These are phyloP conservation scores for Lepidopterella palustris DNA, from an alignment of 495 filamentous ascomycete species.

Conservation along the genomic window DNA sequence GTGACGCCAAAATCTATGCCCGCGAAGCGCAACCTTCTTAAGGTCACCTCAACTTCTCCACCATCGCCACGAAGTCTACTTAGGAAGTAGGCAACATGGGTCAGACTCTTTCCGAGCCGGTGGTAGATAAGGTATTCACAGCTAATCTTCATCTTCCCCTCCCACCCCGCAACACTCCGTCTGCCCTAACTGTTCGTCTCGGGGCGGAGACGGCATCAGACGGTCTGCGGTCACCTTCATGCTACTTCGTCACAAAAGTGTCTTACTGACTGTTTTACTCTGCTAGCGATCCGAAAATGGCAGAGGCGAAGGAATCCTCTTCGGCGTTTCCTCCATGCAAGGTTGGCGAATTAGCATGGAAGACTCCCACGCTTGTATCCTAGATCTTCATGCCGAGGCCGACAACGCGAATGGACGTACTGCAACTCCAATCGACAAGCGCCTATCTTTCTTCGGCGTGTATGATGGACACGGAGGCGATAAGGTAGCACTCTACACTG, in stretches of 20 bases:
- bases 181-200: too few relatives aligned
- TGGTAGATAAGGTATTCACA: conserved; percentile 88
- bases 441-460: conserved; percentile 93
- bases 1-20: conserved; percentile 31
- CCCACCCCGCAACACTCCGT: conserved; percentile 24
- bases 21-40: conserved; percentile 11
- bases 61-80: conserved; percentile 5
- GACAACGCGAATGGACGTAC: conserved; percentile 45
- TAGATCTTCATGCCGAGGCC: conserved; percentile 71
- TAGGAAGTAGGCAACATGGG: conserved; percentile 57
- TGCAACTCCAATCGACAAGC: conserved; percentile 53
- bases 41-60: conserved; percentile 11
- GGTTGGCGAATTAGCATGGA: conserved; percentile 99
- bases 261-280: conserved; percentile 2
- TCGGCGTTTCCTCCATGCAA: conserved; percentile 96
- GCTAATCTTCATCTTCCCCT: conserved; percentile 9
- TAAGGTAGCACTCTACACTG: conserved; percentile 88
- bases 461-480: conserved; percentile 97
- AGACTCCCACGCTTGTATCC: conserved; percentile 81
- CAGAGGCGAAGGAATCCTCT: conserved; percentile 86
- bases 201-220: too few relatives aligned
- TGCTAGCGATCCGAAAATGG: conserved; percentile 75
- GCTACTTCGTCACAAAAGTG: neutral
- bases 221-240: too few relatives aligned
- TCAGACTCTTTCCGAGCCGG: conserved; percentile 98